Base-by-base conservation (phyloP, 495 filamentous ascomycete genomes). In the Trichoderma asperelloides region DNA sequence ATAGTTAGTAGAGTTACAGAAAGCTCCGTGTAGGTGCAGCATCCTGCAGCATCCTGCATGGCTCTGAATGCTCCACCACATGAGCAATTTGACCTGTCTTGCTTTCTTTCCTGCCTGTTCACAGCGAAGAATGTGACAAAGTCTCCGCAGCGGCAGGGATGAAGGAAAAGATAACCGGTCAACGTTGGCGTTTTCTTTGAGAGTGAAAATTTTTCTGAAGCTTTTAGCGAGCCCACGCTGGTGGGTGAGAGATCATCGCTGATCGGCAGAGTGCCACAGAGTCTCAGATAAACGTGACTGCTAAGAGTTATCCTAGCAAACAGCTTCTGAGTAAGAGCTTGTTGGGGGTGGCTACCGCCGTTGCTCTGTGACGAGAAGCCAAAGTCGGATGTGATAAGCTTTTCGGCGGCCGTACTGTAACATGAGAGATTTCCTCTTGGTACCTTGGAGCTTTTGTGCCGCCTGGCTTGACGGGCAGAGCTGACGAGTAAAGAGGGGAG, bases 201-300 rank as follows among this genome's bases (percentile, higher is more conserved):
- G 9, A 21, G 49, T 21, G 21, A 55, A 55, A n/a, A 30, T 16
- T 60, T 25, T 60, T 18, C 4, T 8, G 11, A 12, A 21, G 11
- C 11, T 23, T 21, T 60, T 60, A 60, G 55, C 55, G 55, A 60
- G 27, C 55, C 55, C 55, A 60, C 55, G 55, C 30, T 60, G 12
- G 55, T 25, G 16, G 25, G 55, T 25, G 16, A 60, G 27, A 30
- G 55, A 60, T 30, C 16, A 60, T 60, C 55, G 12, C 25, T 60
- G 55, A 60, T 60, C 55, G 55, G 55, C 55, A 33, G 12, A 30
- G 55, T 25, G 25, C 28, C 55, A 60, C 55, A 60, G 55, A 30
- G 55, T 28, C 25, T 15, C 55, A 11, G 25, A 18, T 60, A 21
- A 60, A 60, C 55, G 55, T 60, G 55, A 60, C 55, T 21, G 49